Evolutionary conservation across 352 stramenopile genomes (phyloP).

Genomic region (Pythium periplocum): DNA sequence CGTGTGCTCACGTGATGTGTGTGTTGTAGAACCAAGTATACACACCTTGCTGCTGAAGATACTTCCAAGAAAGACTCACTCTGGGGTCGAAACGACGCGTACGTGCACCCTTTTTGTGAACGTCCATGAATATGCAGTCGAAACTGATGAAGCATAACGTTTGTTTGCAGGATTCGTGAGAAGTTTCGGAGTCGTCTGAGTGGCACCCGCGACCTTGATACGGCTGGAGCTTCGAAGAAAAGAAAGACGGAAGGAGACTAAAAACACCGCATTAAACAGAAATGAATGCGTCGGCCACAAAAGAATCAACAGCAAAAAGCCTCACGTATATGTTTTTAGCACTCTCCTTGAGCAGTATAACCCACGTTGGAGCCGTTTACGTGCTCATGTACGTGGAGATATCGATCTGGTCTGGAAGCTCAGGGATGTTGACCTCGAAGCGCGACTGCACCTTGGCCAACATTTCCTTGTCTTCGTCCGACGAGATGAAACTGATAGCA

Average conservation of each 20-base stretch:
- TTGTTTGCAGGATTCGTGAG: constrained; percentile 49
- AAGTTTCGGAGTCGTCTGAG: constrained; percentile 74
- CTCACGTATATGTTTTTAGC: no score
- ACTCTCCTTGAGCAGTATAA: no score
- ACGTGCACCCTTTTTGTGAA: constrained; percentile 7
- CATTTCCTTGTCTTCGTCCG: constrained; percentile 96
- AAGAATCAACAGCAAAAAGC: not conserved
- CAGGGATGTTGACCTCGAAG: constrained; percentile 99
- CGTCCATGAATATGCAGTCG: not conserved
- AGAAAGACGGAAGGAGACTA: constrained; percentile 15
- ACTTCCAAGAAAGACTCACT: constrained; percentile 85
- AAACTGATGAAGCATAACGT: not conserved
- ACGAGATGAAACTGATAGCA: constrained; percentile 99
- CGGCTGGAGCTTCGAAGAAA: constrained; percentile 46
- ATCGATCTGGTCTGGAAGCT: constrained; percentile 99
- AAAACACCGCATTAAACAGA: not conserved
- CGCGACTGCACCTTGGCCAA: constrained; percentile 97
- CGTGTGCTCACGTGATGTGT: constrained; percentile 1
- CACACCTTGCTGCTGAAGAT: constrained; percentile 97
- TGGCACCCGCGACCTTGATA: constrained; percentile 68
- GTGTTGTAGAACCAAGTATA: constrained; percentile 92
- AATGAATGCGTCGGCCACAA: no score
- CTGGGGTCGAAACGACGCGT: constrained; percentile 67
- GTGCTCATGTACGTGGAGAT: constrained; percentile 97
- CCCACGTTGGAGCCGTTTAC: constrained; percentile 22